Evolutionary conservation across 2,329 filamentous ascomycete genomes (phyloP).

Genomic region (Alternaria atra): DNA sequence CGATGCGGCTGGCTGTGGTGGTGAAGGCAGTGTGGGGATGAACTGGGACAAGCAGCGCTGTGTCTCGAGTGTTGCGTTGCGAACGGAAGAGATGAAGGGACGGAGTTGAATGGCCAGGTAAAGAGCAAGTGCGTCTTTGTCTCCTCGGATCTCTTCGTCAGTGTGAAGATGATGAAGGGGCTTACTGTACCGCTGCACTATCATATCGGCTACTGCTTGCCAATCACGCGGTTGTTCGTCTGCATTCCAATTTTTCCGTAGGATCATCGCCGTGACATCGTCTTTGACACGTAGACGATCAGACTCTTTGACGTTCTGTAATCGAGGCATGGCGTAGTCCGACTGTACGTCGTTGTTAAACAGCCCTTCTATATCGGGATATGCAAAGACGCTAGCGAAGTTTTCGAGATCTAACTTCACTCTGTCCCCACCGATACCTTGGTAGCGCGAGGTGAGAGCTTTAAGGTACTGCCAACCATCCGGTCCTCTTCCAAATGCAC

Average conservation of each 20-base stretch:
- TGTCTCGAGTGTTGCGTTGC: constrained; percentile 52
- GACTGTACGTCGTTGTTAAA: constrained; percentile 49
- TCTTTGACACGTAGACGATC: constrained; percentile 51
- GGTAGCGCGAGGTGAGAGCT: constrained; percentile 54
- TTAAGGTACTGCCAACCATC: constrained; percentile 48
- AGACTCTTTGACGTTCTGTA: constrained; percentile 45
- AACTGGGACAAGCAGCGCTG: constrained; percentile 60
- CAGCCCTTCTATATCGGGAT: constrained; percentile 49
- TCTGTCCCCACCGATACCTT: constrained; percentile 55
- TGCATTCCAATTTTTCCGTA: constrained; percentile 31
- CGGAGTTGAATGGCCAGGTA: constrained; percentile 43
- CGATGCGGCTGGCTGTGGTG: constrained; percentile 17
- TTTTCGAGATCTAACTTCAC: constrained; percentile 59
- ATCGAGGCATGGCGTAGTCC: constrained; percentile 49
- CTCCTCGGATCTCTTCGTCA: constrained; percentile 21
- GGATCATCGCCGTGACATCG: constrained; percentile 58
- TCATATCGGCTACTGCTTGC: constrained; percentile 73
- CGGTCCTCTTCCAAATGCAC: constrained; percentile 7
- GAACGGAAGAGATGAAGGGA: constrained; percentile 51
- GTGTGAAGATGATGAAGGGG: constrained; percentile 57
- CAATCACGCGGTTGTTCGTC: constrained; percentile 58
- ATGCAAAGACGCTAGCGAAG: constrained; percentile 59
- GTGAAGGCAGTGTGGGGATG: constrained; percentile 31
- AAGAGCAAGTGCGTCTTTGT: constrained; percentile 30
- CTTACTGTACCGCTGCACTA: constrained; percentile 69